Base-by-base conservation (phyloP, 2,329 filamentous ascomycete species). In the Verticillium dahliae region DNA sequence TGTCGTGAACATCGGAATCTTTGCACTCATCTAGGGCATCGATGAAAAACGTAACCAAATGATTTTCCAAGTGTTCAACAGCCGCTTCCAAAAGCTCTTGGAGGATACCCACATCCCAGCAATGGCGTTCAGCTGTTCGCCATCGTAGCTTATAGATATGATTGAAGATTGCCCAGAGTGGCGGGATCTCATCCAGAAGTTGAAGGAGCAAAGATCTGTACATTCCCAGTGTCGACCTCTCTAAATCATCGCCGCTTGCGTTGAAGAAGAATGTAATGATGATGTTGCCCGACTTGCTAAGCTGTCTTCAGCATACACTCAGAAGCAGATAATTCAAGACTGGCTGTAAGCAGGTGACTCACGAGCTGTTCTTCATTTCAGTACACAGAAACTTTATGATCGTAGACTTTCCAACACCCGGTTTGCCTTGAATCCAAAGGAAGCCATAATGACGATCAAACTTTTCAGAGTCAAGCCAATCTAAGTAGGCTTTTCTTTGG, bases 161-260 rank as follows among this genome's bases (percentile, higher is more conserved):
- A 18, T 27, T 52, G 18, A 52, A 52, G 11, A 52, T 22, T 22
- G 18, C 6, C 45, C 45, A 73, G 0, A 81, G 67, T 0, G 76
- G 69, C 0, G 73, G 69, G 0, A 69, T 61, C 0, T 68, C 64
- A 0, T 71, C 31, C 0, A 85, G 67, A 0, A 85, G 67, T 45
- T 85, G 80, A 1, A 71, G 63, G 0, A 85, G 60, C 0, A 86
- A 60, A 0, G 80, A 81, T 2, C 81, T 74, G 63, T 83, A 84
- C 69, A 86, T 75, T 0, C 84, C 83, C 0, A 70, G 33, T 0
- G 74, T 71, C 0, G 80, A 76, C 59, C 72, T 81, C 56, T 85
- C 80, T 9, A 81, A 67, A 4, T 69, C 37, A 0, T 71, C 69
- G 0, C 79, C 80, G 60, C 77, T 69, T 0, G 79, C 79, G 60